Conservation (phyloP, 345 rosid genomes). For the Camelina hispida region DNA sequence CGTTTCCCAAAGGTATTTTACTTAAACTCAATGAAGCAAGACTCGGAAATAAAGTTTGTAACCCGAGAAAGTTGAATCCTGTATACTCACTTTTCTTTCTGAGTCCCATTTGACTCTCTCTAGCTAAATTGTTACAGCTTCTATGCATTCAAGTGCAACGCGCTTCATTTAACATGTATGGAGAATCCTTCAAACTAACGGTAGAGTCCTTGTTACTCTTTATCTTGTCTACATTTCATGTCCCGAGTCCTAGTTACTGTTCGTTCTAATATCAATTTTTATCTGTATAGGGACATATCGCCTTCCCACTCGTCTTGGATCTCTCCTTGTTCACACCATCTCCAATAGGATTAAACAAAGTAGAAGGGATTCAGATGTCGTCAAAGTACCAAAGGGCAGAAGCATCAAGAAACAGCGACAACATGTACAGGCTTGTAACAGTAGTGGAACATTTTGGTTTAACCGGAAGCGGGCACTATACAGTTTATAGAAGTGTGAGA, state of each 20-base stretch:
- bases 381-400: conserved; percentile 36
- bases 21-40: conserved; percentile 9
- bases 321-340: conserved; percentile 33
- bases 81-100: neutral
- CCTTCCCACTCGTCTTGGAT: conserved; percentile 37
- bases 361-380: conserved; percentile 13
- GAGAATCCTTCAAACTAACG: conserved; percentile 74
- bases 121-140: conserved; percentile 58
- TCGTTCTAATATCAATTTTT: neutral
- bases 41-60: neutral
- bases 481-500: conserved; percentile 66
- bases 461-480: conserved; percentile 83
- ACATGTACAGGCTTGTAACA: conserved; percentile 62
- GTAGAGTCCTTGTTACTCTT: conserved; percentile 43
- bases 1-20: conserved; percentile 72
- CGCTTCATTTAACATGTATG: conserved; percentile 60
- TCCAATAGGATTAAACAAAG: conserved; percentile 39
- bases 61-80: conserved; percentile 1
- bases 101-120: conserved; percentile 6
- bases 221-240: conserved; percentile 2
- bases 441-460: conserved; percentile 89
- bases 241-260: neutral
- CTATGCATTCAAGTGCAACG: conserved; percentile 86
- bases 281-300: conserved; percentile 33
- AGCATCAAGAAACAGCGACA: conserved; percentile 18